These are phyloP conservation scores for Populus pruinosa DNA, from an alignment of 345 rosid species.

Conservation along the genomic window DNA sequence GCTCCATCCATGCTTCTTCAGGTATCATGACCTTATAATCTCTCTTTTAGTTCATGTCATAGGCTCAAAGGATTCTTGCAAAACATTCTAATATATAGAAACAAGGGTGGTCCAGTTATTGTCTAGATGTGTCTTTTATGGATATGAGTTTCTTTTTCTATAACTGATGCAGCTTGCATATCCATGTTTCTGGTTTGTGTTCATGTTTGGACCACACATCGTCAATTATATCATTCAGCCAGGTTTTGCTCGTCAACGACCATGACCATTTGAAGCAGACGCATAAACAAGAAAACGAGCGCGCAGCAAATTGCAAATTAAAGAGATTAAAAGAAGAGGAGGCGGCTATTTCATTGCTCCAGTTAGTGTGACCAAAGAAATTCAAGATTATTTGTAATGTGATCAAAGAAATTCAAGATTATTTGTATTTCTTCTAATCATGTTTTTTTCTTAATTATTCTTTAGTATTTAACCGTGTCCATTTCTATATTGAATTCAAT, in stretches of 20 bases:
- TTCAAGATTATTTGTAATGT: too few relatives aligned
- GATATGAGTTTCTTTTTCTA: conserved; percentile 1
- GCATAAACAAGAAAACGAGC: conserved; percentile 1
- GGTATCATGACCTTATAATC: conserved; percentile 31
- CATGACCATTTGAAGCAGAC: conserved; percentile 30
- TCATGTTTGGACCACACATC: conserved; percentile 19
- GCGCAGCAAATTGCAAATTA: neutral
- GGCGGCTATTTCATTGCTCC: neutral
- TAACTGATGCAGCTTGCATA: conserved; percentile 19
- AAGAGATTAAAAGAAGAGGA: neutral
- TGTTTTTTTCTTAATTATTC: neutral
- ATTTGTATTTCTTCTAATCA: neutral
- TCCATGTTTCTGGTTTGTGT: conserved; percentile 30
- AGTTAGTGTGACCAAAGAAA: neutral
- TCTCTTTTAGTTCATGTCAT: neutral
- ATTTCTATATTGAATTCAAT: neutral
- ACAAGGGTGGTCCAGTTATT: too few relatives aligned
- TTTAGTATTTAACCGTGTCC: neutral
- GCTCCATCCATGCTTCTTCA: conserved; percentile 92
- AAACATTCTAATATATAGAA: too few relatives aligned
- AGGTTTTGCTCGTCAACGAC: conserved; percentile 74
- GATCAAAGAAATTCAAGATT: neutral
- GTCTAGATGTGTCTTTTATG: neutral
- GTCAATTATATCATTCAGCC: conserved; percentile 52
- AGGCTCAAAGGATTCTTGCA: too few relatives aligned